Evolutionary conservation across 768 basidiomycete genomes (phyloP), one percentile per base, ranked within the genome.

Genomic region (Boletus speciosus): DNA sequence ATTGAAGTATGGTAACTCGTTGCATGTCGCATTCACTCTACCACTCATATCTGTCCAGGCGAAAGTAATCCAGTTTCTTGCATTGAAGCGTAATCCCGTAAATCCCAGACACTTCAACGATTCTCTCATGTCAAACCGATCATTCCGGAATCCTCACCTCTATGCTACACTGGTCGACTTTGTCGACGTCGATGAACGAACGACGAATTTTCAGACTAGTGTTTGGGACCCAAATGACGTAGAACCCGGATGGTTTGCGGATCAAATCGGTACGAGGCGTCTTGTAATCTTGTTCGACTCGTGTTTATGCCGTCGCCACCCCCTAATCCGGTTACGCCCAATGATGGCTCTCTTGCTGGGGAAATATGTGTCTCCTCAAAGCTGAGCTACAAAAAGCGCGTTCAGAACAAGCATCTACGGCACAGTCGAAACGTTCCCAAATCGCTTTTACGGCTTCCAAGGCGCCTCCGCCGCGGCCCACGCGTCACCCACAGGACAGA

Each of bases 131-230:
- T 83, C 86, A 8, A 92, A 90, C 60, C 86, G 92, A 41, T 86
- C 93, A 5, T 99, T 98, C 73, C 85, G 93, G 27, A 99, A 99
- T 65, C 96, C 96, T 0, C 92, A 97, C 65, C 81, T 98, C n/a
- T 97, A 96, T 70, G 78, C 90, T 12, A 93, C 93, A 62, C 82
- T 99, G 2, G 95, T 99, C 57, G 92, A 97, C 65, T 97, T 95
- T 66, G 85, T 97, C 15, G 88, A 89, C 54, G 88, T 95, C 15
- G 86, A 96, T 63, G 96, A 98, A 69, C 81, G 86, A 15, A 75
- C 82, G n/a, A 88, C 87, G 2, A 90, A 92, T 59, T 94, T 95
- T 64, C 86, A 90, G 9, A 52, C 74, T 16, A 74, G 76, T 8
- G 71, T 90, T 1, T 98, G 96, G 87, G 80, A 88, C 63, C 85